Conservation (phyloP, 2,329 filamentous ascomycete species). For the Drechslerella stenobrocha region DNA sequence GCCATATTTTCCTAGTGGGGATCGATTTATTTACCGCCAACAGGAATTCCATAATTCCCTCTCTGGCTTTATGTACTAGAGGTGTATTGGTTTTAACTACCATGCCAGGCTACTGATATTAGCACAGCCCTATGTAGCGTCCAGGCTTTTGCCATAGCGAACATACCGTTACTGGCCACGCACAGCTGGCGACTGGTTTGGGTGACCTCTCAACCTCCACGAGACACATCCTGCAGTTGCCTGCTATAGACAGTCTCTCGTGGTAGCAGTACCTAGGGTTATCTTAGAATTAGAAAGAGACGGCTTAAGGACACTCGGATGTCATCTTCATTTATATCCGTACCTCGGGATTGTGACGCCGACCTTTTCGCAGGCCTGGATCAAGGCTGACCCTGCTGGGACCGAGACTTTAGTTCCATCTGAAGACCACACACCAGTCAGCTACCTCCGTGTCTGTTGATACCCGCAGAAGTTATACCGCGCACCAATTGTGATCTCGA, state of each 20-base stretch:
- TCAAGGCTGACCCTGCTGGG: conserved; percentile 83
- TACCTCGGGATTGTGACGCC: conserved; percentile 84
- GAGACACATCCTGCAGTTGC: conserved; percentile 99
- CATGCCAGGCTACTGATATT: conserved; percentile 71
- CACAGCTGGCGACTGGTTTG: conserved; percentile 96
- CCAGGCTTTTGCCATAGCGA: background rate
- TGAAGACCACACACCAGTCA: conserved; percentile 17
- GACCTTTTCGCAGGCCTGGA: conserved; percentile 98
- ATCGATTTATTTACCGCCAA: conserved; percentile 95
- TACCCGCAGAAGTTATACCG: background rate
- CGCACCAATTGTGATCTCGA: conserved; percentile 38
- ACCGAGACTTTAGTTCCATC: conserved; percentile 45
- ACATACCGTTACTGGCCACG: conserved; percentile 64
- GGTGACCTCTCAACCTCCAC: conserved; percentile 96
- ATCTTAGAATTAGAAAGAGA: conserved; percentile 9
- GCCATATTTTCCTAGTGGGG: conserved; percentile 58
- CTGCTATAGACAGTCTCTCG: conserved; percentile 97
- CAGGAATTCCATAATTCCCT: conserved; percentile 98
- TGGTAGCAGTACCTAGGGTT: conserved; percentile 53
- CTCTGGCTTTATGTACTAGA: conserved; percentile 92
- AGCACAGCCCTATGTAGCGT: background rate
- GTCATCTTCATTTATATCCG: conserved; percentile 7
- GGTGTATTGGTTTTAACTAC: conserved; percentile 98
- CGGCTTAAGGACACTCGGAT: too few species aligned
- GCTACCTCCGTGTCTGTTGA: background rate